Evolutionary conservation across 768 basidiomycete species (phyloP).

Genomic region (Panus rudis): DNA sequence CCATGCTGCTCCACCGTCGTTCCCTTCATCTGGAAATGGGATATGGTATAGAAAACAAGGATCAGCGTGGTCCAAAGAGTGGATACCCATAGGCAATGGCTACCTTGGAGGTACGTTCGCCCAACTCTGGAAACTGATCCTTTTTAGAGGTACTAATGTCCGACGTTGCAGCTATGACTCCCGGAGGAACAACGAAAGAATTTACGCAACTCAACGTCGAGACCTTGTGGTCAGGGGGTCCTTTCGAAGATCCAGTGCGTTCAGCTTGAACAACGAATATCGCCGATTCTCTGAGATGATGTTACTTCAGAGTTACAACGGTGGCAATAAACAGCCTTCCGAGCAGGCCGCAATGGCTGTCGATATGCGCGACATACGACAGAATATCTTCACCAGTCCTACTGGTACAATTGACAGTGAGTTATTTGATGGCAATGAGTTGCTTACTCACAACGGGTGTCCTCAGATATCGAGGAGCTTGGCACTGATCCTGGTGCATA

Average conservation of each 20-base stretch:
- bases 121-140: too few relatives aligned
- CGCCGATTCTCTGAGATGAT: not conserved
- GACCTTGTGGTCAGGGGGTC: slow-evolving; percentile 70
- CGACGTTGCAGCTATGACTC: slow-evolving; percentile 46
- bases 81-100: slow-evolving; percentile 69
- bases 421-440: slow-evolving; percentile 6
- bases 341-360: slow-evolving; percentile 37
- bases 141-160: not conserved
- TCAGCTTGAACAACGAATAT: not conserved
- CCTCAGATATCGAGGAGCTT: slow-evolving; percentile 50
- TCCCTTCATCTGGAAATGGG: slow-evolving; percentile 68
- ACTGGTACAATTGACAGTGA: slow-evolving; percentile 54
- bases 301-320: slow-evolving; percentile 50
- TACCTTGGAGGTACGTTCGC: slow-evolving; percentile 48
- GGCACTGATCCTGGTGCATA: slow-evolving; percentile 52
- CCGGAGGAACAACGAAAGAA: slow-evolving; percentile 55
- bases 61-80: slow-evolving; percentile 49
- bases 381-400: slow-evolving; percentile 49
- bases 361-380: slow-evolving; percentile 46
- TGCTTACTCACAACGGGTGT: too few relatives aligned
- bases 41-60: slow-evolving; percentile 61
- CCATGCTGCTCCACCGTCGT: slow-evolving; percentile 32
- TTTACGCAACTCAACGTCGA: slow-evolving; percentile 67
- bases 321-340: slow-evolving; percentile 52
- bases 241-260: slow-evolving; percentile 56